Conservation (phyloP, 2,329 filamentous ascomycete genomes). For the Coniochaeta sp. region DNA sequence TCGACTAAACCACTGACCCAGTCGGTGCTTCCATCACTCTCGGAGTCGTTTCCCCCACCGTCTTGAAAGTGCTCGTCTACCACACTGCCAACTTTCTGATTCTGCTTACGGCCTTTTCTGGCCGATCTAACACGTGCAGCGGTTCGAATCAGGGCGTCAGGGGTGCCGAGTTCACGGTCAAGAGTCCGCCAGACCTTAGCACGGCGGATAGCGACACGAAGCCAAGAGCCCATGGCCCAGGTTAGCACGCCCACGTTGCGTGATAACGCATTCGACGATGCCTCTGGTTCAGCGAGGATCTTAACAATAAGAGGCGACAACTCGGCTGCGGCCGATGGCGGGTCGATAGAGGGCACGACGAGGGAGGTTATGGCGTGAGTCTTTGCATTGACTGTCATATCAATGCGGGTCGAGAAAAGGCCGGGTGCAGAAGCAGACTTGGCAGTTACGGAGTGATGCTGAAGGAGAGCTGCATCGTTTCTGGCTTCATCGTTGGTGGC, state of each 20-base stretch:
- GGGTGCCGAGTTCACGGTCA: conserved; percentile 35
- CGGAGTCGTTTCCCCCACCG: conserved; percentile 14
- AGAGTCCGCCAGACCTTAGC: conserved; percentile 57
- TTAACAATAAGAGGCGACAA: conserved; percentile 45
- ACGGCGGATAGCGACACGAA: conserved; percentile 50
- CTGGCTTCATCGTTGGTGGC: conserved; percentile 3
- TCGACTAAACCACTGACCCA: conserved; percentile 11
- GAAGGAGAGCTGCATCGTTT: conserved; percentile 26
- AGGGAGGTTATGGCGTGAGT: conserved; percentile 45
- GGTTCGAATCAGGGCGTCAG: conserved; percentile 22
- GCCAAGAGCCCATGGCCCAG: conserved; percentile 65
- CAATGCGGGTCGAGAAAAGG: conserved; percentile 50
- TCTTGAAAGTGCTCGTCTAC: conserved; percentile 11
- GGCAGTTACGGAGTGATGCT: conserved; percentile 50
- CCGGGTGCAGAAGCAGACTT: conserved; percentile 36
- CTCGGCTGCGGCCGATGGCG: conserved; percentile 51
- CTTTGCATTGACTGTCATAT: conserved; percentile 51
- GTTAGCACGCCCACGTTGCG: conserved; percentile 52
- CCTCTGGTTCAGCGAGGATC: conserved; percentile 23
- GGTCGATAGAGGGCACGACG: conserved; percentile 46
- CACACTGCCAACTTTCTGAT: conserved; percentile 5
- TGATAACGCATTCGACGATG: conserved; percentile 32
- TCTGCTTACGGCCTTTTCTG: conserved; percentile 8
- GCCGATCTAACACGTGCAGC: conserved; percentile 20
- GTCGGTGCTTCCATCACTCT: conserved; percentile 5